These are phyloP conservation scores for Friedmanniomyces simplex DNA, from an alignment of 495 filamentous ascomycete species.

Conservation along the genomic window DNA sequence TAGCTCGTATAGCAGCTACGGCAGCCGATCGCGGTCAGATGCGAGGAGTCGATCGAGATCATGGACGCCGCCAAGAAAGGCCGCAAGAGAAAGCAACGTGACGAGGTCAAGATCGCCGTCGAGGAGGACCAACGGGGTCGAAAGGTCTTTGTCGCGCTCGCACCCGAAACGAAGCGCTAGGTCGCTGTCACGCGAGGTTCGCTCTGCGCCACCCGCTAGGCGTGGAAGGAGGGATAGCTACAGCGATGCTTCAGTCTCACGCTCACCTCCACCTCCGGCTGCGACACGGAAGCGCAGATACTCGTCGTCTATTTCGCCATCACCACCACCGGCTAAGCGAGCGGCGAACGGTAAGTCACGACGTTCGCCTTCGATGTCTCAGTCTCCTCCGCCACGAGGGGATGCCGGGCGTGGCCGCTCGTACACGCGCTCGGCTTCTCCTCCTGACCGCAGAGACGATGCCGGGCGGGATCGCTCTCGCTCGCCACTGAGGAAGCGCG, in stretches of 20 bases:
- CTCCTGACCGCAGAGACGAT: constrained; percentile 2
- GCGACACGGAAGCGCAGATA: constrained; percentile 9
- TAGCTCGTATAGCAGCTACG: constrained; percentile 29
- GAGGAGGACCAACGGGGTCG: not conserved
- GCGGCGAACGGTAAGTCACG: not conserved
- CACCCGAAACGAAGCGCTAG: constrained; percentile 1
- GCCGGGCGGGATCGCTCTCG: constrained; percentile 2
- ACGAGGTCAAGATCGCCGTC: not conserved
- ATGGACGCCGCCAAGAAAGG: constrained; percentile 28
- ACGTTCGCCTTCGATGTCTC: constrained; percentile 2
- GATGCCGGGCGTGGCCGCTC: constrained; percentile 4
- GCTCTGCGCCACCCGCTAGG: constrained; percentile 4
- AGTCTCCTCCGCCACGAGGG: constrained; percentile 3
- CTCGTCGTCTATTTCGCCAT: constrained; percentile 16
- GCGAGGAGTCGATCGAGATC: constrained; percentile 13
- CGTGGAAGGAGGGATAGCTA: not conserved
- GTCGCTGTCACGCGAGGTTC: not conserved
- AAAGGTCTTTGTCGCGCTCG: constrained; percentile 17
- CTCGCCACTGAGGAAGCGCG: constrained; percentile 2
- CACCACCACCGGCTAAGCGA: constrained; percentile 7
- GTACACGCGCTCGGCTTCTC: constrained; percentile 6
- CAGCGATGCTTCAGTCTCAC: constrained; percentile 7
- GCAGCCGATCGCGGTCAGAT: constrained; percentile 17
- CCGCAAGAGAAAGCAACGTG: constrained; percentile 42
- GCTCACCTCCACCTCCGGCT: constrained; percentile 7